Conservation (phyloP, 2,329 filamentous ascomycete genomes). For the Mycogone perniciosa region DNA sequence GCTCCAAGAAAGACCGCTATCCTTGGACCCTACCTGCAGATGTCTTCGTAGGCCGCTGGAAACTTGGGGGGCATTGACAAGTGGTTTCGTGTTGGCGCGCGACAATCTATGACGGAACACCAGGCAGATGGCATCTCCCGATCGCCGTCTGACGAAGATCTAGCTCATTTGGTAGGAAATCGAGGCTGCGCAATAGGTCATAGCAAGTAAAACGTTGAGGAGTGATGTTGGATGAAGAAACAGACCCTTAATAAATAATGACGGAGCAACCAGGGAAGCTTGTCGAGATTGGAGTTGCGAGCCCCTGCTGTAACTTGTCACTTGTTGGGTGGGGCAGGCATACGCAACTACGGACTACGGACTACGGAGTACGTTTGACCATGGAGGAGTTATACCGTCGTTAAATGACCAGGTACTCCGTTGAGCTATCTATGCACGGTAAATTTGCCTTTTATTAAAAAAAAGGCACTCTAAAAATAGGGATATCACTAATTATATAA, state of each 20-base stretch:
- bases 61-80: not conserved
- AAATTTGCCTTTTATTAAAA: too few relatives aligned
- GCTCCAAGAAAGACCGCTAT: too few relatives aligned
- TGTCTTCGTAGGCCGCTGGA: not conserved
- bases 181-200: conserved; percentile 7
- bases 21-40: not conserved
- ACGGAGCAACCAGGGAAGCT: conserved; percentile 8
- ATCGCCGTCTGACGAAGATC: not conserved
- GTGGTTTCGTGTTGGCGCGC: not conserved
- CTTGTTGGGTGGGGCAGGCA: too few relatives aligned
- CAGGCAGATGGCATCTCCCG: not conserved
- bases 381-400: too few relatives aligned
- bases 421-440: too few relatives aligned
- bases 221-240: conserved; percentile 3
- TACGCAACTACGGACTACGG: too few relatives aligned
- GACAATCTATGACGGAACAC: not conserved
- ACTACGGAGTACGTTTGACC: too few relatives aligned
- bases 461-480: too few relatives aligned
- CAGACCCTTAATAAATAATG: conserved; percentile 2
- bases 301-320: not conserved
- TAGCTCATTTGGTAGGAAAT: not conserved
- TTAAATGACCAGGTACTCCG: too few relatives aligned
- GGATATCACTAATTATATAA: too few relatives aligned
- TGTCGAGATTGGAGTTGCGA: conserved; percentile 10
- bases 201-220: not conserved